phyloP scores from a whole-genome alignment of 352 stramenopile genomes.

The Phytophthora pistaciae region DNA sequence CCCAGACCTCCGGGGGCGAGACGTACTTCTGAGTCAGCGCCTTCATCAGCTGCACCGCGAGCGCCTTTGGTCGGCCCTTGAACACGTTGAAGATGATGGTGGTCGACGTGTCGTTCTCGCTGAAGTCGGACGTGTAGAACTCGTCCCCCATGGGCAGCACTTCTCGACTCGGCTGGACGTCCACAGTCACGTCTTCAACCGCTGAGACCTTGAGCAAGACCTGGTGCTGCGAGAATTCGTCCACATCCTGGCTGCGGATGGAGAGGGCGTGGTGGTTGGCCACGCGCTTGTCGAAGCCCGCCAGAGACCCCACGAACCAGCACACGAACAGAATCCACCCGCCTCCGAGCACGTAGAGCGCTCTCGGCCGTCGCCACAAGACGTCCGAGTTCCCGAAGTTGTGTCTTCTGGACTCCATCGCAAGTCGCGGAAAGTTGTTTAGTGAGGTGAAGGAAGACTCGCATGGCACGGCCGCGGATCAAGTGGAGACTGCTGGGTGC shows the following conservation, averaged over 20 bases:
- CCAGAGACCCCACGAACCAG: conserved; percentile 36
- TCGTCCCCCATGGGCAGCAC: conserved; percentile 47
- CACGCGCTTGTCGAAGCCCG: conserved; percentile 20
- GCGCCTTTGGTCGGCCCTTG: conserved; percentile 53
- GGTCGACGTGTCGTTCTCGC: conserved; percentile 54
- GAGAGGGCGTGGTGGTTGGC: conserved; percentile 4
- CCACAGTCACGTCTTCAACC: conserved; percentile 20
- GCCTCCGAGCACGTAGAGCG: conserved; percentile 31
- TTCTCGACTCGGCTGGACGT: conserved; percentile 31
- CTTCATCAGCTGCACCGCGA: conserved; percentile 53
- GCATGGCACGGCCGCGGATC: not conserved
- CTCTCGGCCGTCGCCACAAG: conserved; percentile 17
- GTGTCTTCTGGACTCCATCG: conserved; percentile 26
- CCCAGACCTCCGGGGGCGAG: conserved; percentile 55
- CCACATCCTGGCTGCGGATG: conserved; percentile 25
- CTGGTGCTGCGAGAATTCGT: conserved; percentile 22
- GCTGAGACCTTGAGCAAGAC: conserved; percentile 32
- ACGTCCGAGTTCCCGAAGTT: not conserved
- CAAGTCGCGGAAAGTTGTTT: conserved; percentile 22
- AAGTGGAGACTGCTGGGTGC: not conserved
- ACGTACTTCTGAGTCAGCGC: conserved; percentile 51
- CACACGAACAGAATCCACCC: conserved; percentile 40
- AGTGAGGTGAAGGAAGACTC: conserved; percentile 4
- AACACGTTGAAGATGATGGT: conserved; percentile 85
- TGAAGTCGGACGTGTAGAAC: conserved; percentile 56